Percentiles rank a stretch among this genome's conserved stretches.
Conservation (phyloP, 768 basidiomycete species). For the Mycena epipterygia region DNA sequence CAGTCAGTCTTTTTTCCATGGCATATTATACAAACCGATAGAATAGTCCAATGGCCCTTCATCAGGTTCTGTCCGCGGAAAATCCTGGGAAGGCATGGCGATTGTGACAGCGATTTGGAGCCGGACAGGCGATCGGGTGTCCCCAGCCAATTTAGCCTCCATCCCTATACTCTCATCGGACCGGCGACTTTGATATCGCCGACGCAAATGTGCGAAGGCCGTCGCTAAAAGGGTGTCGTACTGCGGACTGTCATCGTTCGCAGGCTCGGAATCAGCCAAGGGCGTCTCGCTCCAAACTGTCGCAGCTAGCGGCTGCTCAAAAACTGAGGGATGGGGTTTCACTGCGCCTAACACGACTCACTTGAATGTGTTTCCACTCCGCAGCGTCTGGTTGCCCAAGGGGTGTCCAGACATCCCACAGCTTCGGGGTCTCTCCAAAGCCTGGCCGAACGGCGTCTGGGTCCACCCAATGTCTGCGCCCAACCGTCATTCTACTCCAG, state of each 20-base stretch:
- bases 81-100: conserved; percentile 53
- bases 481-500: conserved; percentile 52
- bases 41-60: conserved; percentile 40
- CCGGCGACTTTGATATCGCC: conserved; percentile 14
- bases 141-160: conserved; percentile 15
- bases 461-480: neutral
- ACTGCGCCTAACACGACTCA: neutral
- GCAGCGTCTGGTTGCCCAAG: neutral
- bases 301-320: conserved; percentile 18
- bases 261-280: too few species aligned
- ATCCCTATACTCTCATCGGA: conserved; percentile 16
- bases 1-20: conserved; percentile 44
- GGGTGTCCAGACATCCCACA: conserved; percentile 61
- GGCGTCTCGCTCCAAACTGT: conserved; percentile 22
- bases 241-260: neutral
- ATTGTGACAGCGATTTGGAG: conserved; percentile 58
- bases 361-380: conserved; percentile 28
- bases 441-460: neutral
- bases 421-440: conserved; percentile 51
- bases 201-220: conserved; percentile 25
- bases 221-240: conserved; percentile 1
- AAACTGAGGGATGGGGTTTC: neutral
- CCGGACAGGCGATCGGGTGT: conserved; percentile 11
- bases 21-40: conserved; percentile 53
- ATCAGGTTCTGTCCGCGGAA: neutral